Conservation (phyloP, 768 basidiomycete species). For the Mycena crocata region DNA sequence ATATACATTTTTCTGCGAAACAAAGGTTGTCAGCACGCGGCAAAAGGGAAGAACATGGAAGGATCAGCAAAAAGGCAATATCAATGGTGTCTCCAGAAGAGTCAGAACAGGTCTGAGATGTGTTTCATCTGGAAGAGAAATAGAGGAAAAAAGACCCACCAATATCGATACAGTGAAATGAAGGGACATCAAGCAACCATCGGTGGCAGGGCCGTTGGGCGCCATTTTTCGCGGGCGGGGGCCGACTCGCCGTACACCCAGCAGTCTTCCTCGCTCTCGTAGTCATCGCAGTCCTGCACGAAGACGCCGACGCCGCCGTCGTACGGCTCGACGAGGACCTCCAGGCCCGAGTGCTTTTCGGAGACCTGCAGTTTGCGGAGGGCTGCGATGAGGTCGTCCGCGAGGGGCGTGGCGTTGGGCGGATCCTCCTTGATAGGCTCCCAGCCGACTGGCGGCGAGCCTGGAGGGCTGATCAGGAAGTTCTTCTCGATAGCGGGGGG, state of each 20-base stretch:
- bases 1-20: slow-evolving; percentile 22
- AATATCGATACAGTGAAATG: too few relatives aligned
- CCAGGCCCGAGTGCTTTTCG: slow-evolving; percentile 55
- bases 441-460: slow-evolving; percentile 98
- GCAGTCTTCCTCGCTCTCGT: slow-evolving; percentile 54
- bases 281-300: slow-evolving; percentile 76
- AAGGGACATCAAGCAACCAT: slow-evolving; percentile 72
- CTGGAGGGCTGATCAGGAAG: slow-evolving; percentile 97
- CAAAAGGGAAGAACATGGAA: neutral
- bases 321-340: slow-evolving; percentile 74
- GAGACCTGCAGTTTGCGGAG: slow-evolving; percentile 60
- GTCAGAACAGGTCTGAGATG: slow-evolving; percentile 80
- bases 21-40: slow-evolving; percentile 8
- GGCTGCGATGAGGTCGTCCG: slow-evolving; percentile 27
- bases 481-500: slow-evolving; percentile 91
- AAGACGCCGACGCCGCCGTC: slow-evolving; percentile 82
- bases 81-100: slow-evolving; percentile 64
- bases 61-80: slow-evolving; percentile 58
- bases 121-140: slow-evolving; percentile 65
- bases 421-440: slow-evolving; percentile 67
- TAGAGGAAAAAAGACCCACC: slow-evolving; percentile 36
- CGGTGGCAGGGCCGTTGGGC: slow-evolving; percentile 70
- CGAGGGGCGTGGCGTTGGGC: slow-evolving; percentile 25
- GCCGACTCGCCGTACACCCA: slow-evolving; percentile 75
- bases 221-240: slow-evolving; percentile 65